Conservation (phyloP, 2,329 filamentous ascomycete genomes). For the Fusarium begoniae region DNA sequence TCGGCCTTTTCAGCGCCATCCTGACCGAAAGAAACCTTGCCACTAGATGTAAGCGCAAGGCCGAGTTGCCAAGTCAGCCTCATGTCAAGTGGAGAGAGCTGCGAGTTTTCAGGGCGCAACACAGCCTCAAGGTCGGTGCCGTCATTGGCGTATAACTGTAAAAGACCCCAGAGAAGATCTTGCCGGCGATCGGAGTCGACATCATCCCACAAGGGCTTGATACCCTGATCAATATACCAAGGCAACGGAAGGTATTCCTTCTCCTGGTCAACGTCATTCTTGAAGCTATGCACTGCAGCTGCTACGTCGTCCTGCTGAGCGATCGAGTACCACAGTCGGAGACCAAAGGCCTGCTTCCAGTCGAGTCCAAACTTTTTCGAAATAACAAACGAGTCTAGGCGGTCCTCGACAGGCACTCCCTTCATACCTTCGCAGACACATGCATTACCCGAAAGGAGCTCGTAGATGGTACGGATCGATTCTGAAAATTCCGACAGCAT, state of each 20-base stretch:
- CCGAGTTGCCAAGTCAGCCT: slow-evolving; percentile 88
- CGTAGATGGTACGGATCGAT: slow-evolving; percentile 85
- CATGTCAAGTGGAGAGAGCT: slow-evolving; percentile 77
- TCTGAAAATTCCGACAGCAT: slow-evolving; percentile 88
- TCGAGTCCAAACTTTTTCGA: slow-evolving; percentile 85
- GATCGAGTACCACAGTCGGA: slow-evolving; percentile 89
- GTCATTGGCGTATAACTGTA: slow-evolving; percentile 79
- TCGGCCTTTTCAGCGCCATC: slow-evolving; percentile 70
- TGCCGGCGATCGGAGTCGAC: slow-evolving; percentile 67
- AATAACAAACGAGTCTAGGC: slow-evolving; percentile 81
- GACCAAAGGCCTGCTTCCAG: slow-evolving; percentile 92
- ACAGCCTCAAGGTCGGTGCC: slow-evolving; percentile 71
- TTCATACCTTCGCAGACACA: slow-evolving; percentile 82
- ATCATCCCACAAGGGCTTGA: slow-evolving; percentile 69
- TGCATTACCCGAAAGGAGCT: slow-evolving; percentile 88
- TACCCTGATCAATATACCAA: slow-evolving; percentile 71
- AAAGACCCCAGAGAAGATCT: slow-evolving; percentile 86
- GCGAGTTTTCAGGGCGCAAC: slow-evolving; percentile 79
- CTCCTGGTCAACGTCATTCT: slow-evolving; percentile 75
- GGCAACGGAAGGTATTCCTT: slow-evolving; percentile 78
- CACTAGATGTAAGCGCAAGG: slow-evolving; percentile 66
- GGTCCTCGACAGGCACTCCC: slow-evolving; percentile 78
- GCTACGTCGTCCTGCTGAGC: slow-evolving; percentile 74
- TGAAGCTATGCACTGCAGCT: slow-evolving; percentile 76
- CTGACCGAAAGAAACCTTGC: slow-evolving; percentile 62